Conservation (phyloP, 2,329 filamentous ascomycete genomes). For the Fusarium burgessii region DNA sequence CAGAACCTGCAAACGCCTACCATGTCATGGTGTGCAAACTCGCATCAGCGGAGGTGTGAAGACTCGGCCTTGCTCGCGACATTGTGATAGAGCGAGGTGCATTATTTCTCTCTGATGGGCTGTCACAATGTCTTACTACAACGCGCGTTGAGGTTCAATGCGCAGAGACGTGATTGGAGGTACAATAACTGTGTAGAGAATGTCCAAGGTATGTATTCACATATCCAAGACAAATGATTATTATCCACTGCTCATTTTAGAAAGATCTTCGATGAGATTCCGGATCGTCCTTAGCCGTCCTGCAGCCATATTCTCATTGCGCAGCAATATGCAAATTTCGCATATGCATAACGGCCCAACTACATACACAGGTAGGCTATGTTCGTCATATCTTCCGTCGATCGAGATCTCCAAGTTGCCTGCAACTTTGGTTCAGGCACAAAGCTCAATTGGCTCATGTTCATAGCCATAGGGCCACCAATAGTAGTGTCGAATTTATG, state of each 20-base stretch:
- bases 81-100: neutral
- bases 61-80: neutral
- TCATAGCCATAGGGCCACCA: neutral
- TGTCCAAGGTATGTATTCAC: neutral
- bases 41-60: neutral
- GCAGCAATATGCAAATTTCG: neutral
- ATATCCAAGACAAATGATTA: neutral
- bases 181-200: neutral
- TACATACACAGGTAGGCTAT: neutral
- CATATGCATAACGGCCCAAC: neutral
- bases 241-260: neutral
- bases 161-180: neutral
- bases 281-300: neutral
- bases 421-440: neutral
- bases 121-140: conserved; percentile 11
- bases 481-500: neutral
- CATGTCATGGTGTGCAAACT: neutral
- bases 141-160: neutral
- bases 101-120: neutral
- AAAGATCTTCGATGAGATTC: neutral
- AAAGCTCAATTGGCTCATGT: neutral
- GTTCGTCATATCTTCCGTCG: conserved; percentile 7
- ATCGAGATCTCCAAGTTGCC: conserved; percentile 17
- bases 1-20: neutral
- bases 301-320: neutral